Conservation (phyloP, 805 yeast genomes). For the Starmerella apicola region DNA sequence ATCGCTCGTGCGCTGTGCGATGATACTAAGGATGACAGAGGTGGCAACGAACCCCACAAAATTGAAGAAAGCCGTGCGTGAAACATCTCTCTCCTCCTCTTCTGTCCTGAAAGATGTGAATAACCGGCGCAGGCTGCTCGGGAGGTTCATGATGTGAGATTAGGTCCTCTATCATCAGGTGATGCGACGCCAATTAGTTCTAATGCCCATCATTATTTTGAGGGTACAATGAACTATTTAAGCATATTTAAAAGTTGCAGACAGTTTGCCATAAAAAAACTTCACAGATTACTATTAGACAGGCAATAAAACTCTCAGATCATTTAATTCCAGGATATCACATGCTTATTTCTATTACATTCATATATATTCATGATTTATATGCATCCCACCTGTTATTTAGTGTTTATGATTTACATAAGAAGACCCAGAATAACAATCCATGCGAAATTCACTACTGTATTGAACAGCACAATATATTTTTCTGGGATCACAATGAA, state of each 20-base stretch:
- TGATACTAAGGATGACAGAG: conserved; percentile 67
- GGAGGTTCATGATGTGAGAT: conserved; percentile 55
- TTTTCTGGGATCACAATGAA: conserved; percentile 17
- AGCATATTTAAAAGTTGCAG: too few species aligned
- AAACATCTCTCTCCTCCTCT: conserved; percentile 67
- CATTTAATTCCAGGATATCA: too few species aligned
- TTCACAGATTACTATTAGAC: too few species aligned
- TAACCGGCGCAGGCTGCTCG: conserved; percentile 62
- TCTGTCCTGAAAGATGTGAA: conserved; percentile 76
- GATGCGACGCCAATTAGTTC: too few species aligned
- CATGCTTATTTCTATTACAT: too few species aligned
- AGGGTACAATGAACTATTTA: too few species aligned
- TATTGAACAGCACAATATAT: conserved; percentile 20
- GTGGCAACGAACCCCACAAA: conserved; percentile 69
- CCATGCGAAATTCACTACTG: conserved; percentile 19
- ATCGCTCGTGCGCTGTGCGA: conserved; percentile 44
- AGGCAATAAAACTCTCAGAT: too few species aligned
- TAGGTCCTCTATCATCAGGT: too few species aligned
- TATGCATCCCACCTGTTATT: too few species aligned
- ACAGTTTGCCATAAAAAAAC: too few species aligned
- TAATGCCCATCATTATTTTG: too few species aligned
- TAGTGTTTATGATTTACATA: conserved; percentile 2
- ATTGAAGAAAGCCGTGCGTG: conserved; percentile 53
- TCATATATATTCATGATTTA: too few species aligned
- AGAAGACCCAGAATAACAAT: conserved; percentile 25